Evolutionary conservation across 2,329 filamentous ascomycete genomes (phyloP).

Genomic region (Ascochyta viciae-villosae): DNA sequence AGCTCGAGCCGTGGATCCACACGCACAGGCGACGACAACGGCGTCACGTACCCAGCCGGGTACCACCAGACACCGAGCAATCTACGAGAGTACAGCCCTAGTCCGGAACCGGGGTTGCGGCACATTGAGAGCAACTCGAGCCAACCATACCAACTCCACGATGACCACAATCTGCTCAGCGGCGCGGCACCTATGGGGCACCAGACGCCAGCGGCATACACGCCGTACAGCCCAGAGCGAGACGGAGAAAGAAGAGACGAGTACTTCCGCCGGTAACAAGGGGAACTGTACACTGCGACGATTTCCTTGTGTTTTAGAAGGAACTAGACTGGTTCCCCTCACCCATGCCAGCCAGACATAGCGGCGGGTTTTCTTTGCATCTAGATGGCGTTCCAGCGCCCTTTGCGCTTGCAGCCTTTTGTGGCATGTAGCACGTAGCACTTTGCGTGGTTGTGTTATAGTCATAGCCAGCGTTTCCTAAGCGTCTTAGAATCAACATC

Average conservation of each 20-base stretch:
- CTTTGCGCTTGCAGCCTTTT: too few relatives aligned
- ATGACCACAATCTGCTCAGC: slow-evolving; percentile 35
- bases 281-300: not conserved
- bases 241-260: slow-evolving; percentile 28
- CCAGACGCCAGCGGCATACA: slow-evolving; percentile 25
- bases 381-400: slow-evolving; percentile 1
- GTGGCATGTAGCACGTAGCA: too few relatives aligned
- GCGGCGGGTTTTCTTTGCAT: not conserved
- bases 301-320: not conserved
- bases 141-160: slow-evolving; percentile 32
- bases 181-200: slow-evolving; percentile 47
- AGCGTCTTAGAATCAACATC: too few relatives aligned
- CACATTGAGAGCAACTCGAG: slow-evolving; percentile 30
- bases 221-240: slow-evolving; percentile 39
- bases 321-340: not conserved
- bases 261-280: slow-evolving; percentile 27
- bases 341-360: not conserved
- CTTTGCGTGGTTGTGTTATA: too few relatives aligned
- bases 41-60: slow-evolving; percentile 55
- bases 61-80: slow-evolving; percentile 56
- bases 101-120: slow-evolving; percentile 36
- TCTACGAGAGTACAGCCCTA: slow-evolving; percentile 53
- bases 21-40: slow-evolving; percentile 39
- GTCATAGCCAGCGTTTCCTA: too few relatives aligned
- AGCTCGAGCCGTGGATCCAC: slow-evolving; percentile 37